Percentiles rank a stretch among this genome's conserved stretches.
phyloP scores from a whole-genome alignment of 306 rosid genomes.

The Trifolium pratense region DNA sequence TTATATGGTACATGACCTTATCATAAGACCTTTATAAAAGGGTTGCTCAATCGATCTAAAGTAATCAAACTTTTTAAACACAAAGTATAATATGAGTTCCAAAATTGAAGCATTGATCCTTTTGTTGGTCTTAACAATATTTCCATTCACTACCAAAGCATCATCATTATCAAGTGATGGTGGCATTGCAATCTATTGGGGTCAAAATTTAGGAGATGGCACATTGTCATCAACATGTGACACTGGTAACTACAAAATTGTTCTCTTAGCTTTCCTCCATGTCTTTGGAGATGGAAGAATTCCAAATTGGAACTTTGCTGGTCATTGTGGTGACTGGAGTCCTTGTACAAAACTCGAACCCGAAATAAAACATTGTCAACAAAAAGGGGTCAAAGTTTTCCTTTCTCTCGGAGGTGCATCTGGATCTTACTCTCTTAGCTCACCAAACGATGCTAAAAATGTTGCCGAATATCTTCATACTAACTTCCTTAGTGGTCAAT shows the following conservation, averaged over 20 bases:
- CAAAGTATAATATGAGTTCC: neutral
- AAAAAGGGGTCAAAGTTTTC: constrained; percentile 51
- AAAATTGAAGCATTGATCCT: neutral
- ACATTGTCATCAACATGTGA: constrained; percentile 53
- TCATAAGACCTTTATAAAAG: neutral
- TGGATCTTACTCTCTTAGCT: constrained; percentile 37
- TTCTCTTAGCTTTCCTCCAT: constrained; percentile 54
- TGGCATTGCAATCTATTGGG: constrained; percentile 60
- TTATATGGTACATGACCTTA: neutral
- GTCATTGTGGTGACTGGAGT: neutral
- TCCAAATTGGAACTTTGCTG: neutral
- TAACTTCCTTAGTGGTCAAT: constrained; percentile 46
- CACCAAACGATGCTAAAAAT: constrained; percentile 41
- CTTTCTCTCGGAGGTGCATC: constrained; percentile 60
- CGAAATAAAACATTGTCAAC: constrained; percentile 45
- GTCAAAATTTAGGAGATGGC: constrained; percentile 51
- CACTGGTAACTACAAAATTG: constrained; percentile 45
- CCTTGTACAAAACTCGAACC: constrained; percentile 2
- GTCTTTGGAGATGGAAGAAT: constrained; percentile 31
- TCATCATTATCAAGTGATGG: neutral
- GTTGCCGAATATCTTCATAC: constrained; percentile 50
- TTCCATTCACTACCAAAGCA: neutral
- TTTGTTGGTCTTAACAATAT: neutral
- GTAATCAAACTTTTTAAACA: neutral
- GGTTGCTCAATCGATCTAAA: neutral